Evolutionary conservation across 1,284 basidiomycete species (phyloP), one percentile per base, ranked within the genome.

Genomic region (Coniferiporia weirii): DNA sequence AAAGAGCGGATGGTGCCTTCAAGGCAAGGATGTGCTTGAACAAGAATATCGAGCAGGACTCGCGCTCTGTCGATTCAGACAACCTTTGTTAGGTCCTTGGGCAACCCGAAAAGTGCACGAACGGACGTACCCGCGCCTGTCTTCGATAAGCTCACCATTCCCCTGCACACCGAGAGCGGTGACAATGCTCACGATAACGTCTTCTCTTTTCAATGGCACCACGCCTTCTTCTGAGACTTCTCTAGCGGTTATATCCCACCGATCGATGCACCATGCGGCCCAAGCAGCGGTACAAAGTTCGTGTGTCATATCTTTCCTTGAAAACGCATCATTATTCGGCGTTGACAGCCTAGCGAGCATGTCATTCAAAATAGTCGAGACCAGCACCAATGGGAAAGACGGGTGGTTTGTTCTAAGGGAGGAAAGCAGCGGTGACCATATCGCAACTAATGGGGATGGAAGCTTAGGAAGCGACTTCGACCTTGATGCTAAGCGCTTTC

Each of bases 401-500:
- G 79, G 69, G 68, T 90, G 85, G 7, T 81, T 71, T 19, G 74
- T 64, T 38, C 81, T 75, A n/a, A 94, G 67, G 64, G 87, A 81
- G 1, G 73, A 64, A 6, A 96, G 73, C 2, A 95, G 76, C 0
- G 87, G 85, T 0, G 76, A 70, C 93, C 93, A 95, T 49, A 93
- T 73, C 2, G 78, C 73, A 20, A 87, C 68, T 19, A 84, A 79
- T 2, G 77, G 65, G 1, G 74, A 64, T 1, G 84, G 80, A 0
- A 89, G 87, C 1, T 53, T 22, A 17, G 72, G 68, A 36, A 80
- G 79, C 15, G 72, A 67, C 22, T 76, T 75, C 19, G 66, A 27
- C 17, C 54, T 64, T 1, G 77, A 73, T 32, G 79, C 73, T 56
- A 77, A 70, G 48, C 91, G 77, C 72, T 89, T 90, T 67, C 88